Base-by-base conservation (phyloP, 2,329 filamentous ascomycete species). In the Aspergillus pseudoviridinutans region DNA sequence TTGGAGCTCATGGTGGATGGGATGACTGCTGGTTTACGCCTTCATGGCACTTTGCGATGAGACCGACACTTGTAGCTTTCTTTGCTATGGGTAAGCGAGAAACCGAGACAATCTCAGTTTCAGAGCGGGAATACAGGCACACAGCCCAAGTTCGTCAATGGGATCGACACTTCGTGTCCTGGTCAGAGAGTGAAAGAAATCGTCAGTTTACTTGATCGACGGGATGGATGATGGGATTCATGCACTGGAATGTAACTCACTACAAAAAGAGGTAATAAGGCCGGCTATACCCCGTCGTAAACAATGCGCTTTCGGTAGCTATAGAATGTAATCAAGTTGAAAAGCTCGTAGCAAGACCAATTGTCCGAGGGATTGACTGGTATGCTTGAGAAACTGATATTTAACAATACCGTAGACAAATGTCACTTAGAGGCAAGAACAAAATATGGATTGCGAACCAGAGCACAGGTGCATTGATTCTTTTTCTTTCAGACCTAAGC, bases 1-100 rank as follows among this genome's bases (percentile, higher is more conserved):
- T 60, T 58, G 50, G 60, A 56, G 55, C 60, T 66, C 64, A 66
- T 66, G 22, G 22, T 59, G n/a, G 25, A 17, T 49, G 22, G 7
- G 25, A 25, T 32, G 27, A 12, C 22, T 29, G 41, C 38, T 22
- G 22, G 24, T 22, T 50, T 27, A 38, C 10, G 25, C 29, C 20
- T 38, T 50, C 46, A 51, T 55, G 28, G 14, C 49, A n/a, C 32
- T 35, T 55, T 46, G 25, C 28, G n/a, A 29, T 38, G 10, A 20
- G 14, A n/a, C 32, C 32, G 32, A 17, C 14, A 35, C 32, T 38
- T 14, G 32, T 38, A 17, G 32, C 32, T 38, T 17, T 38, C 14
- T 38, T 38, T 38, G 32, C 32, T 35, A 17, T 38, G 3, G 32
- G 14, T 29, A 38, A 38, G 32, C 32, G 32, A 38, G 32, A 17